Base-by-base conservation (phyloP, 164 flowering plant genomes). In the Dillenia turbinata region DNA sequence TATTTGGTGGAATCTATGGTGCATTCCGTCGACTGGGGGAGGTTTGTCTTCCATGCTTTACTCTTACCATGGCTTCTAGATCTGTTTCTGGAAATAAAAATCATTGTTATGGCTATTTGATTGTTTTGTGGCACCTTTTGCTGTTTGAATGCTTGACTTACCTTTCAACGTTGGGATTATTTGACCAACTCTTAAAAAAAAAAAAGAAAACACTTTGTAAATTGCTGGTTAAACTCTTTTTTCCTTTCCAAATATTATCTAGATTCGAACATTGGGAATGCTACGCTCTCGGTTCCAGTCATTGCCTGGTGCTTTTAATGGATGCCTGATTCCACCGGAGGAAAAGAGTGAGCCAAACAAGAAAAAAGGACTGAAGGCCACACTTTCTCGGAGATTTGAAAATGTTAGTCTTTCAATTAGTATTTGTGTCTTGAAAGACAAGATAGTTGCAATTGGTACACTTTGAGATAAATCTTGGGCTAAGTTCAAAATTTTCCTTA, bases 1-100 rank as follows among this genome's bases (percentile, higher is more conserved):
- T 94, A 47, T 86, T 94, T 77, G 98, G 98, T 50, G 98, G 98
- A 65, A 76, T 94, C 60, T 94, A 94, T 80, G 98, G 98, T 64
- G 98, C 98, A 62, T 89, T 87, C 44, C 92, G 98, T 55, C 97
- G 98, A 55, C 96, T 94, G 70, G 98, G 98, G 70, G 98, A 94
- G 97, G 98, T 90, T 47, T 19, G 80, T 73, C 56, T 44, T 47
- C n/a, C 44, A 59, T 49, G 11, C 15, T 13, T 19, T 69, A 3
- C 45, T 47, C 1, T 3, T 33, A 6, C 17, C 17, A 12, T 51
- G 22, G 22, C 22, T 19, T 19, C 22, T 19, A 19, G 22, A 19
- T 19, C 22, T 19, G 22, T 19, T 19, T n/a, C 54, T n/a, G 54
- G 10, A 12, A n/a, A 12, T 62, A 24, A 12, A 7, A 12, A 46